Evolutionary conservation across 2,329 filamentous ascomycete species (phyloP).

Genomic region (Bipolaris cookei): DNA sequence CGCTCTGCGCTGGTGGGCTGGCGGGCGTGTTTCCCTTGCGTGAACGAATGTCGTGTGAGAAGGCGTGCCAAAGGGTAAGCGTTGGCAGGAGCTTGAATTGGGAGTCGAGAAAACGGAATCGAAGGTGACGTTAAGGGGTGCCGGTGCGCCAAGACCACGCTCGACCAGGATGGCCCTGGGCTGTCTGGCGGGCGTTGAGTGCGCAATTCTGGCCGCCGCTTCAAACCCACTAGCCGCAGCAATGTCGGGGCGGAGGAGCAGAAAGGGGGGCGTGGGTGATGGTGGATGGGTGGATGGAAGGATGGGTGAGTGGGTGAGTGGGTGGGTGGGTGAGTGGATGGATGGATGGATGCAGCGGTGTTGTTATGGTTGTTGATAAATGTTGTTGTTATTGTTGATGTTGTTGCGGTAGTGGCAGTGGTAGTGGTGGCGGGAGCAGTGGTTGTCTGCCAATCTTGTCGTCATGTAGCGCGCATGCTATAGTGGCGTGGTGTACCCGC

Average conservation of each 20-base stretch:
- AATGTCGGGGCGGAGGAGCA: background rate
- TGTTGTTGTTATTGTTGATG: background rate
- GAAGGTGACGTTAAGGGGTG: slow-evolving; percentile 28
- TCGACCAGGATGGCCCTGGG: slow-evolving; percentile 19
- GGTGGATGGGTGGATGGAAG: background rate
- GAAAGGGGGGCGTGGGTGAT: background rate
- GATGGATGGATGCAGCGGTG: background rate
- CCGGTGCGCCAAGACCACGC: slow-evolving; percentile 19
- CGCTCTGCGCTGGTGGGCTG: slow-evolving; percentile 21
- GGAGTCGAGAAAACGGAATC: slow-evolving; percentile 23
- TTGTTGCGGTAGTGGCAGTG: background rate
- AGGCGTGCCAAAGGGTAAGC: slow-evolving; percentile 4
- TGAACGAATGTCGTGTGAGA: slow-evolving; percentile 13
- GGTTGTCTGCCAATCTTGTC: too few relatives aligned
- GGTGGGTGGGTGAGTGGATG: background rate
- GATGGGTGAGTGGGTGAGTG: background rate
- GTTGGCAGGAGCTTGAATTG: slow-evolving; percentile 23
- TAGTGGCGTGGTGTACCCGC: slow-evolving; percentile 1
- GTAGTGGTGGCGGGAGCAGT: background rate
- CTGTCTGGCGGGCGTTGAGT: slow-evolving; percentile 16
- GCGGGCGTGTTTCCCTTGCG: background rate
- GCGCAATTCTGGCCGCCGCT: slow-evolving; percentile 16
- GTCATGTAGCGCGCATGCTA: too few relatives aligned
- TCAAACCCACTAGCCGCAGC: background rate
- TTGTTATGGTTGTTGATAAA: background rate